phyloP scores from a whole-genome alignment of 352 stramenopile species.

The Blastocystis hominis region DNA sequence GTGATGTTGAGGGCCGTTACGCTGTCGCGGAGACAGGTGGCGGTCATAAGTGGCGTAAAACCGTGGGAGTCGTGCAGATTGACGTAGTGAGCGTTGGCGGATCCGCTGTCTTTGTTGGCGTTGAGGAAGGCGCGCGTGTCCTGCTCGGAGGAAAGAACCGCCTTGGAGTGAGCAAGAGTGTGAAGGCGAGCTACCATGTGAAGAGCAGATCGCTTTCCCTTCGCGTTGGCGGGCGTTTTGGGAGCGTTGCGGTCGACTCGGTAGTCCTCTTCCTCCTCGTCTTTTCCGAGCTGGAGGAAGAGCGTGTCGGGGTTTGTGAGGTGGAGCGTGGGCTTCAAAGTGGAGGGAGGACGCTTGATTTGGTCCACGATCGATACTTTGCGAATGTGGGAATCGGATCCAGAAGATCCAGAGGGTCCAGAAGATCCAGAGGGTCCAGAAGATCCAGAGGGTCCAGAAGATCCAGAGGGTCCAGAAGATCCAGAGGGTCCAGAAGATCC shows the following conservation, averaged over 20 bases:
- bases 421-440: neutral
- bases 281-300: neutral
- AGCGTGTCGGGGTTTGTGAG: constrained; percentile 25
- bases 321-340: neutral
- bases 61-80: constrained; percentile 33
- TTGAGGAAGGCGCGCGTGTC: neutral
- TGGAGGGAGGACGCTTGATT: neutral
- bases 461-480: neutral
- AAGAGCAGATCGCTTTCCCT: constrained; percentile 13
- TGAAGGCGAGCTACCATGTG: neutral
- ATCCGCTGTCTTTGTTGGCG: neutral
- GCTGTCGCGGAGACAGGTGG: constrained; percentile 4
- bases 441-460: neutral
- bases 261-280: constrained; percentile 27
- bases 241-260: neutral
- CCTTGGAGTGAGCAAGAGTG: neutral
- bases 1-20: constrained; percentile 26
- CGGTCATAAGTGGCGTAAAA: constrained; percentile 50
- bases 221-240: constrained; percentile 33
- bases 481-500: neutral
- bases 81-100: constrained; percentile 15
- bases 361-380: constrained; percentile 5
- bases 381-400: neutral
- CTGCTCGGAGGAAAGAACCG: constrained; percentile 23
- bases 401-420: neutral